Percentiles rank a stretch among this genome's conserved stretches.
These are phyloP conservation scores for Purshia tridentata DNA, from an alignment of 306 rosid species.

Conservation along the genomic window DNA sequence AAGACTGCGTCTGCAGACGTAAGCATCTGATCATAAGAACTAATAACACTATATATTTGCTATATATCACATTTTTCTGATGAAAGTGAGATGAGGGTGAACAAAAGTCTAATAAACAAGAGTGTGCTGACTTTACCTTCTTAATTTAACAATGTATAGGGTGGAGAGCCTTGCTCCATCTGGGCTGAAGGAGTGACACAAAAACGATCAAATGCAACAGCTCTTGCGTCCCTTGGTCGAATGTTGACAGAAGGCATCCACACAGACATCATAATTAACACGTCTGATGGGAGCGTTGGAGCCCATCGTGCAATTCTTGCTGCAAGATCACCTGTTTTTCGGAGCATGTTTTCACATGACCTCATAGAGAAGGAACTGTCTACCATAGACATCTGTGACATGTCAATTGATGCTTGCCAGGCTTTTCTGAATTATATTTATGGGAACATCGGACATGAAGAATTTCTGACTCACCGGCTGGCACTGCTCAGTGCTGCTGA, in stretches of 20 bases:
- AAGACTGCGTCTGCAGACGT: constrained; percentile 70
- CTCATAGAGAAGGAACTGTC: constrained; percentile 88
- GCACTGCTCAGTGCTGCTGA: constrained; percentile 88
- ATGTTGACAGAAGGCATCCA: constrained; percentile 88
- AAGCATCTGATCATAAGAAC: constrained; percentile 16
- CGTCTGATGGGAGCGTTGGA: constrained; percentile 77
- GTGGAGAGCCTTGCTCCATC: constrained; percentile 79
- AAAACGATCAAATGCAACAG: constrained; percentile 61
- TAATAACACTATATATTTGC: neutral
- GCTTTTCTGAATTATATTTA: constrained; percentile 75
- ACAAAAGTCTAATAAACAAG: neutral
- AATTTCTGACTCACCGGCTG: constrained; percentile 67
- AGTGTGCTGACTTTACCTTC: constrained; percentile 12
- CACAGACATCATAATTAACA: constrained; percentile 78
- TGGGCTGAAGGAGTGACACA: constrained; percentile 66
- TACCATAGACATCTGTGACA: constrained; percentile 76
- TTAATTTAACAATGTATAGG: constrained; percentile 35
- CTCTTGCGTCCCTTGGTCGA: constrained; percentile 61
- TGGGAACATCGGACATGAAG: constrained; percentile 74
- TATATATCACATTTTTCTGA: neutral
- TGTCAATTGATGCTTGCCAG: constrained; percentile 82
- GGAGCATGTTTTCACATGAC: constrained; percentile 90
- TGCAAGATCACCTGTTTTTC: constrained; percentile 78
- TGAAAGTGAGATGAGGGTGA: neutral
- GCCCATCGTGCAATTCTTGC: constrained; percentile 98